Evolutionary conservation across 1,139 yeast genomes (phyloP), one percentile per base, ranked within the genome.

Genomic region (Candida mesenterica): DNA sequence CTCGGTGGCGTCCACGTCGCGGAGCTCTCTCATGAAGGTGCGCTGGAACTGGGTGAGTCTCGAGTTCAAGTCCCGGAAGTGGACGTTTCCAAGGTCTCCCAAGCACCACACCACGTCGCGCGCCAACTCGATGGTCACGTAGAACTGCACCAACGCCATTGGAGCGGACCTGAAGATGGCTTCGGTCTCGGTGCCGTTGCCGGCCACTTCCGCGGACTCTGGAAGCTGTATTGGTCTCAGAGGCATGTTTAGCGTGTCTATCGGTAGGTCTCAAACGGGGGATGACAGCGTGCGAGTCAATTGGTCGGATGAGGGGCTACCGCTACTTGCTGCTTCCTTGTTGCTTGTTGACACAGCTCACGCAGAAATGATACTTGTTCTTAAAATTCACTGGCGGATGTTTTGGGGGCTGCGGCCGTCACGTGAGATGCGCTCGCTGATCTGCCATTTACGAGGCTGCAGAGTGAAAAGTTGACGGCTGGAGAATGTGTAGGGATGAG

Each of bases 141-240:
- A 92, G 56, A 92, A 76, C 65, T 92, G 97, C 28, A 90, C 89
- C 45, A 90, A 72, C 30, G 89, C 75, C 97, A 92, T 90, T 40
- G 94, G 95, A 63, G 97, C 97, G 37, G 97, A 86, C 63, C 95
- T 23, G 40, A 46, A 48, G 22, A 49, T 43, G 15, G 50, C 49
- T 28, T 48, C 52, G 9, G 9, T 9, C 22, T 19, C 22, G 22
- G 9, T 19, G 8, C 22, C 6, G 8, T 19, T 19, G 22, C 9
- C 9, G 22, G 6, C 22, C 22, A 9, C 12, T 24, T 10, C 28
- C 28, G 9, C 15, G 15, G 28, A 12, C 4, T 24, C 14, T 12
- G 10, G 15, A n/a, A 15, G 15, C 12, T 24, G 14, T 12, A 24
- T 24, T 15, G 15, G 13, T 15, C 28, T 10, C 28, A 10, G 13